phyloP scores from a whole-genome alignment of 2,329 filamentous ascomycete species.

The Leptographium wingfieldii region DNA sequence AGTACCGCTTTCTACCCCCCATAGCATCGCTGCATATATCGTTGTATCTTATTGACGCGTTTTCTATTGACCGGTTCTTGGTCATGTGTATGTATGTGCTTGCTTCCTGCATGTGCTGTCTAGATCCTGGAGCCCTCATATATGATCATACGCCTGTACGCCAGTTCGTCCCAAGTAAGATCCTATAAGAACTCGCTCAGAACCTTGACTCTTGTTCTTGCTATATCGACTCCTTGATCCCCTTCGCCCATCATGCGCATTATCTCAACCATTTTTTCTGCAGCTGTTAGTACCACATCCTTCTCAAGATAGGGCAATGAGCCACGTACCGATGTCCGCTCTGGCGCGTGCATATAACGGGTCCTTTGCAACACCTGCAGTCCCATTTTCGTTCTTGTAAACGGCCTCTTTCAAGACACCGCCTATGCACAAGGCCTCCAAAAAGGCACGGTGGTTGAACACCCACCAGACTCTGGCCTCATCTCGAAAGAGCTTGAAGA shows the following conservation, averaged over 20 bases:
- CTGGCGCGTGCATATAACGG: slow-evolving; percentile 47
- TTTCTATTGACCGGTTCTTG: not conserved
- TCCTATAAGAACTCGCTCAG: slow-evolving; percentile 37
- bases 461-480: slow-evolving; percentile 78
- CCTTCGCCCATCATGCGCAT: slow-evolving; percentile 45
- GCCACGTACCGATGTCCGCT: slow-evolving; percentile 47
- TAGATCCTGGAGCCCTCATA: not conserved
- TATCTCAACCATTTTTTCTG: slow-evolving; percentile 44
- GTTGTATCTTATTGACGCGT: not conserved
- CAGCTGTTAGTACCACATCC: not conserved
- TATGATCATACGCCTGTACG: not conserved
- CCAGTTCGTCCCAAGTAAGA: not conserved
- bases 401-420: slow-evolving; percentile 41
- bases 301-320: not conserved
- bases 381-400: slow-evolving; percentile 28
- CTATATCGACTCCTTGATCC: slow-evolving; percentile 44
- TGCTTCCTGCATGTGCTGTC: not conserved
- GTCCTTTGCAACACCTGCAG: slow-evolving; percentile 36
- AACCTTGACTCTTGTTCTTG: slow-evolving; percentile 45
- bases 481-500: slow-evolving; percentile 53
- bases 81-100: not conserved
- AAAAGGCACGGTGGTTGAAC: slow-evolving; percentile 67
- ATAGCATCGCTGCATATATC: not conserved
- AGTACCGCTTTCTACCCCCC: too few relatives aligned
- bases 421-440: slow-evolving; percentile 60